Conservation (phyloP, 257 asterid genomes). For the Jaltomata sinuosa region DNA sequence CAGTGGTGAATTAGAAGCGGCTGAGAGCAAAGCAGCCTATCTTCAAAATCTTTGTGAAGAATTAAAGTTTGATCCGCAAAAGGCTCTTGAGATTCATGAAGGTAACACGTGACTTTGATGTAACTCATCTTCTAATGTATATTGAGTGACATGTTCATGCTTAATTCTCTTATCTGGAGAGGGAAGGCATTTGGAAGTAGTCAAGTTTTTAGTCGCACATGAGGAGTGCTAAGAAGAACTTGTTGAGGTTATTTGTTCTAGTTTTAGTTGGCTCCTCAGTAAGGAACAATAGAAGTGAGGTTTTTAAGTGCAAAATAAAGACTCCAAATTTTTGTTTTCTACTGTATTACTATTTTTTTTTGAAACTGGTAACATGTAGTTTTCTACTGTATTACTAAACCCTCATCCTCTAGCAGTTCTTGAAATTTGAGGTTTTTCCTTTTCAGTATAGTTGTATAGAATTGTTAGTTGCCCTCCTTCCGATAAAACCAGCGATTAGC, state of each 20-base stretch:
- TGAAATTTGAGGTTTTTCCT: neutral
- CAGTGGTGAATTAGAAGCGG: constrained; percentile 60
- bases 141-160: neutral
- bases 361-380: too few relatives aligned
- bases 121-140: neutral
- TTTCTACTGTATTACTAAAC: neutral
- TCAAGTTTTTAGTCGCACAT: neutral
- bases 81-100: constrained; percentile 86
- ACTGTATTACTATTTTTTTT: too few relatives aligned
- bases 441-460: neutral
- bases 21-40: constrained; percentile 91
- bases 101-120: constrained; percentile 31
- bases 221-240: neutral
- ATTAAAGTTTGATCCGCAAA: constrained; percentile 79
- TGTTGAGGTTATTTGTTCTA: neutral
- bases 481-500: neutral
- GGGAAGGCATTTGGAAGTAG: neutral
- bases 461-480: neutral
- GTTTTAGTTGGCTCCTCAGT: neutral
- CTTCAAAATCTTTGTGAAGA: constrained; percentile 95
- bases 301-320: neutral
- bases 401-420: neutral
- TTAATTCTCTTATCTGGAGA: neutral
- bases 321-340: neutral
- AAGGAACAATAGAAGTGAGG: neutral